Base-by-base conservation (phyloP, 1,139 yeast genomes). In the Kodamaea ohmeri region DNA sequence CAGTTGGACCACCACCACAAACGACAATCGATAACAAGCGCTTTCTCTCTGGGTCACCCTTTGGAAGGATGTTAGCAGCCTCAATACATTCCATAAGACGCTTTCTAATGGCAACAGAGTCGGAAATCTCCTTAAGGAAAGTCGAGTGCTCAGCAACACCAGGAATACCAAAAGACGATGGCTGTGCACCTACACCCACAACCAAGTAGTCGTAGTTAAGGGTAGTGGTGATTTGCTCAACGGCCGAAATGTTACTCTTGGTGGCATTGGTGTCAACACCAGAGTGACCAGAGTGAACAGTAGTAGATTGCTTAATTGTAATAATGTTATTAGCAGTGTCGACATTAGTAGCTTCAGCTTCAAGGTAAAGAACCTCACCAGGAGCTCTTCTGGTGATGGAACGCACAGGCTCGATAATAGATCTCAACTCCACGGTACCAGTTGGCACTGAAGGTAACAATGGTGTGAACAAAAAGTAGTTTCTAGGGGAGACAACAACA, bases 1-100 rank as follows among this genome's bases (percentile, higher is more conserved):
- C 97, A 38, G 96, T 89, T 57, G 97, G 96, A 46, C 96, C 96
- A 60, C 96, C 96, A 52, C 96, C 96, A 48, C 90, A 94, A 45
- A 88, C 92, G 43, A 88, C 89, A 51, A 89, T 80, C 47, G 83
- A 83, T 52, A 88, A 73, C 52, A 88, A 73, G 61, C 94, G 76
- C 68, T 82, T 79, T 65, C 96, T 79, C 60, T 84, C 92, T 22
- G 80, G 80, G 52, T 83, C 88, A 44, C 77, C 83, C 48, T 73
- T 70, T 36, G 90, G 84, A 58, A 83, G 76, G 55, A 83, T 75
- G 47, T 86, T 79, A 32, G 95, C 95, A 49, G 84, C 82, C 66
- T 86, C 95, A 56, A 87, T 80, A 51, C 84, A 77, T 57, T 83
- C 85, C 82, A 87, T 78, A 46, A 88, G 72, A 55, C 81, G 78